Conservation (phyloP, 1,284 basidiomycete species). For the Salmacisia buchloeana region DNA sequence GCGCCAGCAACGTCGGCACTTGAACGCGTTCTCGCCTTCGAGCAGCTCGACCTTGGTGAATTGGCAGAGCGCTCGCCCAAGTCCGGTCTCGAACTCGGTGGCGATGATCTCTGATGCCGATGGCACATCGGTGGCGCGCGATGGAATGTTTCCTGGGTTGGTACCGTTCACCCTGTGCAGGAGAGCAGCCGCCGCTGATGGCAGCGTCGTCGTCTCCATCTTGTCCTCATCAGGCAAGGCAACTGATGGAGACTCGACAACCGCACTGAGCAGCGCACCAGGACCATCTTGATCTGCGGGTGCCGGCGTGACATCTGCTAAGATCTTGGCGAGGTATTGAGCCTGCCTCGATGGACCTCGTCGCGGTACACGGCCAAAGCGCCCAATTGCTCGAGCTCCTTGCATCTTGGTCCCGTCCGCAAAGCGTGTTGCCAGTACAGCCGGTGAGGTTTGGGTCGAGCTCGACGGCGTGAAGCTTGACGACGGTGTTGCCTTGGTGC, state of each 20-base stretch:
- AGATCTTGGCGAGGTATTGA: slow-evolving; percentile 12
- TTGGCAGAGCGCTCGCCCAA: slow-evolving; percentile 64
- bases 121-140: background rate
- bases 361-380: background rate
- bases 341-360: slow-evolving; percentile 11
- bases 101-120: slow-evolving; percentile 9
- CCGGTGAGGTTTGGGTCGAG: slow-evolving; percentile 1
- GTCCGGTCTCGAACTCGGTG: slow-evolving; percentile 39
- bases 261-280: background rate
- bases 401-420: background rate
- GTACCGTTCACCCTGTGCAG: background rate
- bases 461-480: background rate
- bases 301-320: slow-evolving; percentile 8
- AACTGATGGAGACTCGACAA: background rate
- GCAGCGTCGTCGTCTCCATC: background rate
- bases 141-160: background rate
- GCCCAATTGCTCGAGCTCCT: too few species aligned
- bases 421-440: background rate
- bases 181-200: background rate
- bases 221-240: background rate
- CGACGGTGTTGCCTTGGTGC: background rate
- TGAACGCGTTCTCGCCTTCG: slow-evolving; percentile 88
- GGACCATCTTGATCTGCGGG: background rate
- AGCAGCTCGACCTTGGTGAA: slow-evolving; percentile 86
- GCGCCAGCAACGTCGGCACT: slow-evolving; percentile 88